Conservation (phyloP, 73 alveolate species). For the Stentor coeruleus region DNA sequence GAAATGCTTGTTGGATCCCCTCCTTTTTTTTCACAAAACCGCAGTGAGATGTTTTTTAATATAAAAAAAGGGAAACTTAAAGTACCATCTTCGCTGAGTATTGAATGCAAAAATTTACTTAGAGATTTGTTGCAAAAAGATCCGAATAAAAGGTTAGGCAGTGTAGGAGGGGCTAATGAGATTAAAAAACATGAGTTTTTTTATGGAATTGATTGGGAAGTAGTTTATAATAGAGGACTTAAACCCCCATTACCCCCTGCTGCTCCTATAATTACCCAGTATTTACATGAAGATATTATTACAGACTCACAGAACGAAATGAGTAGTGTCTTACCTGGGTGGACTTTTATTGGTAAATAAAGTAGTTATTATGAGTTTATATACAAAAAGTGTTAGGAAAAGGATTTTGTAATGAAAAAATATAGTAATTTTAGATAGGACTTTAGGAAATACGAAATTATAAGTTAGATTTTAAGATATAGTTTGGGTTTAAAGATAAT, state of each 20-base stretch:
- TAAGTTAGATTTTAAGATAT: no score
- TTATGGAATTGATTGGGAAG: conserved; percentile 89
- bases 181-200: conserved; percentile 87
- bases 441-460: no score
- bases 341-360: background rate
- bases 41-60: conserved; percentile 82
- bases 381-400: no score
- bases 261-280: background rate
- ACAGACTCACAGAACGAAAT: background rate
- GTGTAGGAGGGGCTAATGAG: conserved; percentile 35
- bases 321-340: background rate
- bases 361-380: no score
- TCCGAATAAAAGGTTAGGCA: conserved; percentile 14
- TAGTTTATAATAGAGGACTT: conserved; percentile 66
- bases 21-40: conserved; percentile 81
- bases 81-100: conserved; percentile 69
- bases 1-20: conserved; percentile 89
- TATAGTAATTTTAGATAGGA: no score
- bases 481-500: no score
- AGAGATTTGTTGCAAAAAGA: conserved; percentile 18
- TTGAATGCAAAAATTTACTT: conserved; percentile 74
- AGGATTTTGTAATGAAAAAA: no score
- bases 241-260: conserved; percentile 45
- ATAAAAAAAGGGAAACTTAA: conserved; percentile 82
- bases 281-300: background rate